Evolutionary conservation across 768 basidiomycete genomes (phyloP), one percentile per base, ranked within the genome.

Genomic region (Nidularia pulvinata): DNA sequence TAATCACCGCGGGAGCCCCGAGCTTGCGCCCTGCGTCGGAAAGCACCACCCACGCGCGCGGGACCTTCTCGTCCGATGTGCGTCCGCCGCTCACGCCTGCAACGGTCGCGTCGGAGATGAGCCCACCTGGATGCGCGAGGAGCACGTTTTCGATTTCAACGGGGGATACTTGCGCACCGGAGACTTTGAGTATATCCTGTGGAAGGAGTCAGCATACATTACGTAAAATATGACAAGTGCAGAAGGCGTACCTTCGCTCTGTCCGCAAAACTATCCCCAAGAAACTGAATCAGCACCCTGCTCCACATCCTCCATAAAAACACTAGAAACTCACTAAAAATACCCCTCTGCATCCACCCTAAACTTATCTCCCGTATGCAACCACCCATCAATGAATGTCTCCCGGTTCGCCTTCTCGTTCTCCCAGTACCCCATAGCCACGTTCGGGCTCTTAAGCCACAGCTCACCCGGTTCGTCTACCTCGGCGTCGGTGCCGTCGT

Each of bases 101-200:
- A 14, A 93, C 91, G 1, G 79, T 76, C 11, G 74, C 87, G 56
- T 93, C 91, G 7, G 64, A 67, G 54, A 92, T 79, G 46, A 91
- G 75, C 14, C 71, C 71, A 6, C 77, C 76, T 0, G 89, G 87
- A 37, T 92, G 82, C 0, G 73, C 74, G 16, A 85, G 75, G 2
- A 93, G 69, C 22, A 77, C 78, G 30, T 82, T 75, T 63, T 93
- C 91, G 49, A 93, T 86, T 63, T 93, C 91, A 14, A 80, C 78
- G 0, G 91, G 91, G 0, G 91, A 90, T 0, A 93, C 91, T 67
- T 93, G 91, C 48, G 74, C 75, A 3, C 91, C 91, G 0, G 88
- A 90, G 2, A 93, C 78, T 63, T 93, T 93, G 19, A 93, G 74
- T 0, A 84, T 91, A 61, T 93, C 91, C 85, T 90, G 48, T 22